Evolutionary conservation across 1,284 basidiomycete species (phyloP).

Genomic region (Trichosporon faecale): DNA sequence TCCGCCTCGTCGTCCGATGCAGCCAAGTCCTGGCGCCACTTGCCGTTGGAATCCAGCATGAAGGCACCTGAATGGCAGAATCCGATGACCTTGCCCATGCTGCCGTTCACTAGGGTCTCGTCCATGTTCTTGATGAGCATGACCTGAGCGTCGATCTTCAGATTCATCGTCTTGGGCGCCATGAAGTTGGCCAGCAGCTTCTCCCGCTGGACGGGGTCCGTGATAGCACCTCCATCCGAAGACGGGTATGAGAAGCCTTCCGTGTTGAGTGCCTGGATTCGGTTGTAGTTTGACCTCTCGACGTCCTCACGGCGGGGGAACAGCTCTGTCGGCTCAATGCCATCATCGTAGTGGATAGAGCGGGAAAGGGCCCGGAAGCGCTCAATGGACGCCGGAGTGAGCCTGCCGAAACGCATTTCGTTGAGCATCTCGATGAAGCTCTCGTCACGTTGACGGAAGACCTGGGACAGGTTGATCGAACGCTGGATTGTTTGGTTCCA

Average conservation of each 20-base stretch:
- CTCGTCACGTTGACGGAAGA: slow-evolving; percentile 64
- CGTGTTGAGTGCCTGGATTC: slow-evolving; percentile 57
- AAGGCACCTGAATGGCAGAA: slow-evolving; percentile 56
- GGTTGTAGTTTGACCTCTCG: slow-evolving; percentile 66
- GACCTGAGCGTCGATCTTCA: slow-evolving; percentile 65
- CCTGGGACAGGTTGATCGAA: slow-evolving; percentile 82
- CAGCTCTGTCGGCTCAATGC: slow-evolving; percentile 76
- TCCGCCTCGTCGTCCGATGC: slow-evolving; percentile 37
- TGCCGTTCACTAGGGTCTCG: slow-evolving; percentile 76
- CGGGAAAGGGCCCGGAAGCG: slow-evolving; percentile 65
- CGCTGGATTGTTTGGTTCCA: slow-evolving; percentile 76
- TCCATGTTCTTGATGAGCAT: slow-evolving; percentile 76
- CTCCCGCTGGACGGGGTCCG: slow-evolving; percentile 58
- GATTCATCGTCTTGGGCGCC: slow-evolving; percentile 60
- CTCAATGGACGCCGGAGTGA: slow-evolving; percentile 60
- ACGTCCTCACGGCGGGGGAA: slow-evolving; percentile 82
- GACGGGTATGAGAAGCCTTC: slow-evolving; percentile 57
- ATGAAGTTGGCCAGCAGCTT: slow-evolving; percentile 72
- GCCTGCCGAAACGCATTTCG: slow-evolving; percentile 77
- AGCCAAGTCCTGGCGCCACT: slow-evolving; percentile 27
- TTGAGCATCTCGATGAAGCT: slow-evolving; percentile 84
- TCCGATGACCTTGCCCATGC: slow-evolving; percentile 68
- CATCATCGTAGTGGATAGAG: slow-evolving; percentile 60
- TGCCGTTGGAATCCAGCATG: slow-evolving; percentile 31
- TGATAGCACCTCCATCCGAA: slow-evolving; percentile 59